Base-by-base conservation (phyloP, 768 basidiomycete species). In the Serpula lacrymans region DNA sequence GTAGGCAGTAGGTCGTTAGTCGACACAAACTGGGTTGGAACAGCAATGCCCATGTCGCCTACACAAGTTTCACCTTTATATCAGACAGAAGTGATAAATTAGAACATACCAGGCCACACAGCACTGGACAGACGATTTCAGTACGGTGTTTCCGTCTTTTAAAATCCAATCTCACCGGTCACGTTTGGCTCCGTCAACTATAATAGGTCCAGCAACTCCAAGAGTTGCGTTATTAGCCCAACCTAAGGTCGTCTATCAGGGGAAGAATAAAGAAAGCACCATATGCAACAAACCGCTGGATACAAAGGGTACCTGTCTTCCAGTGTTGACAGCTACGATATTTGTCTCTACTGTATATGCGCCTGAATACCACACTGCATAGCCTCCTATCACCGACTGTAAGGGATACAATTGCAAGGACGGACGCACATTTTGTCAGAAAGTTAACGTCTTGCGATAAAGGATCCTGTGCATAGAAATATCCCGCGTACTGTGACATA, bases 11-110 rank as follows among this genome's bases (percentile, higher is more conserved):
- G 67, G 46, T 80, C 78, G 47, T 75, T 75, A 0, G 78, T 81
- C 0, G 77, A 79, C 0, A 81, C 78, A 45, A 81, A 80, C 50
- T 76, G 72, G 1, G 77, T 70, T 0, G 78, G 76, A 6, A 78
- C 77, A 1, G 77, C 78, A 5, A 80, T 76, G 10, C 78, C 78
- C 78, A 79, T 79, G 50, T 80, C 78, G 25, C 75, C 75, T 72
- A 37, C 7, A 39, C 18, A 26, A 22, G 9, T 30, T 3, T 34
- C 42, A 13, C 27, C 29, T 42, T 35, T 11, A 30, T 20, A 21
- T 28, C 6, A 11, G 23, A 22, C 16, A 27, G 11, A 14, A 24
- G 23, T 12, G 21, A 6, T 7, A 39, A 9, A 11, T n/a, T 16
- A 12, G 8, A 7, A 39, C 49, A 23, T 47, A 73, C 72, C 76